These are phyloP conservation scores for Rosa persica DNA, from an alignment of 306 rosid species.

Conservation along the genomic window DNA sequence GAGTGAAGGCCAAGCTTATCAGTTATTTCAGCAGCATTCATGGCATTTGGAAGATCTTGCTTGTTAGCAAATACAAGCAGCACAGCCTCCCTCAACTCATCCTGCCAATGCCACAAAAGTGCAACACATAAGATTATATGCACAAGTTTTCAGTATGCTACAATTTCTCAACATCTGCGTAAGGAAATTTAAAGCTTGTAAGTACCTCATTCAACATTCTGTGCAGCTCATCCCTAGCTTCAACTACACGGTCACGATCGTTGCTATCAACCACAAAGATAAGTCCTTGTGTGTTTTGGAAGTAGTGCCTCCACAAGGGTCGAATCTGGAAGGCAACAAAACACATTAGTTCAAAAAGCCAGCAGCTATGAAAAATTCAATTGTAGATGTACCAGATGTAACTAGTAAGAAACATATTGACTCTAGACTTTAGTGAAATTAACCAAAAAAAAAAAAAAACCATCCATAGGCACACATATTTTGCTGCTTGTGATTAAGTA, in stretches of 20 bases:
- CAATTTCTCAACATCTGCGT: no score
- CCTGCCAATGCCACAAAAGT: slow-evolving; percentile 43
- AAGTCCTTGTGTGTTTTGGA: slow-evolving; percentile 84
- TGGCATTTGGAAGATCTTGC: slow-evolving; percentile 94
- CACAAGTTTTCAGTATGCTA: not conserved
- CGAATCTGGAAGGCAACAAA: slow-evolving; percentile 52
- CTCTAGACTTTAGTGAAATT: not conserved
- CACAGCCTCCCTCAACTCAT: slow-evolving; percentile 87
- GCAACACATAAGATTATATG: not conserved
- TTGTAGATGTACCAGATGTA: not conserved
- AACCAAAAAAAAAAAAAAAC: not conserved
- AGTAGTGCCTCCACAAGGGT: slow-evolving; percentile 90
- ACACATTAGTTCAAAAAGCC: not conserved
- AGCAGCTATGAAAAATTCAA: not conserved
- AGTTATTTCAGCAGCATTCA: slow-evolving; percentile 90
- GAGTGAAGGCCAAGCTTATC: slow-evolving; percentile 89
- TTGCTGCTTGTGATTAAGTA: no score
- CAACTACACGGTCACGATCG: slow-evolving; percentile 77
- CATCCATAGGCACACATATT: not conserved
- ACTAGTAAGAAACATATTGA: not conserved
- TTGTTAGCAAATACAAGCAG: slow-evolving; percentile 85
- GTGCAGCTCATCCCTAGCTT: slow-evolving; percentile 89
- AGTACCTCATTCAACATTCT: slow-evolving; percentile 82
- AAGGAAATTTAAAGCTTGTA: not conserved
- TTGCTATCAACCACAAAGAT: slow-evolving; percentile 87